These are phyloP conservation scores for Flaveria robusta DNA, from an alignment of 129 eudicot species.

Conservation along the genomic window DNA sequence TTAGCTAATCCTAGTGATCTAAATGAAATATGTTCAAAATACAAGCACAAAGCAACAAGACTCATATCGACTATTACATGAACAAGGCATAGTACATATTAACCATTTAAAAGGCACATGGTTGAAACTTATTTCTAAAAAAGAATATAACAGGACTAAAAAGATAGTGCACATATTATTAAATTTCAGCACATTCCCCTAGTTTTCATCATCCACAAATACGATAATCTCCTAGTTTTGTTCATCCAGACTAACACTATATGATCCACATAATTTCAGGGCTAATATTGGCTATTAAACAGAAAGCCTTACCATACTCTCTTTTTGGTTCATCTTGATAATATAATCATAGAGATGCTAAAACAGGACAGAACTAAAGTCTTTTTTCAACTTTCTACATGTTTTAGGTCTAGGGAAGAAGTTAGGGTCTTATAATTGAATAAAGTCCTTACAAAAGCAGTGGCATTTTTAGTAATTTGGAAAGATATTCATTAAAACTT, in stretches of 20 bases:
- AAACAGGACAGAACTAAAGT: background rate
- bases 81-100: background rate
- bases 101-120: background rate
- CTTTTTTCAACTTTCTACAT: background rate
- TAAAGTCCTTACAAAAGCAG: background rate
- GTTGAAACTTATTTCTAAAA: background rate
- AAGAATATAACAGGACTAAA: background rate
- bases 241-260: background rate
- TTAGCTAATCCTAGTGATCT: background rate
- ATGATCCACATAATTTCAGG: background rate
- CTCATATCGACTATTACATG: background rate
- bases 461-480: too few relatives aligned
- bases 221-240: background rate
- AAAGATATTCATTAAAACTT: slow-evolving; percentile 20
- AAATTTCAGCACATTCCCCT: background rate
- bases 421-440: background rate
- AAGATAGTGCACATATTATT: background rate
- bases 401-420: background rate
- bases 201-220: background rate
- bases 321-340: background rate
- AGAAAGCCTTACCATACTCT: slow-evolving; percentile 1
- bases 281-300: background rate
- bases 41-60: background rate
- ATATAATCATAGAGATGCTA: background rate
- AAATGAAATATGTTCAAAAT: background rate